phyloP scores from a whole-genome alignment of 148 eudicot species.

The Silene conica region DNA sequence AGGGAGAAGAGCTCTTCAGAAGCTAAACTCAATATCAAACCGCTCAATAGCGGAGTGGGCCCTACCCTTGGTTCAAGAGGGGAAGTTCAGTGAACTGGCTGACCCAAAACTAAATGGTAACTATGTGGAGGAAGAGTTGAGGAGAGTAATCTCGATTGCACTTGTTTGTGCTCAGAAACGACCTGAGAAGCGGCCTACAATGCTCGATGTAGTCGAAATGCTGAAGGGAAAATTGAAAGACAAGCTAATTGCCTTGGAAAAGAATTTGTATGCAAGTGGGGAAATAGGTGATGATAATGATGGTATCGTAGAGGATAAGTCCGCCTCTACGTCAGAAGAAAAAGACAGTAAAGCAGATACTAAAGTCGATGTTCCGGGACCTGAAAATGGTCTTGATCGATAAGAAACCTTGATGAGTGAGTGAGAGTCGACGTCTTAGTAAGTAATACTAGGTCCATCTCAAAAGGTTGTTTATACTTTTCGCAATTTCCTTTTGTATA shows the following conservation, averaged over 20 bases:
- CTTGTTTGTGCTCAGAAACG: constrained; percentile 56
- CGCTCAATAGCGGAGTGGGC: constrained; percentile 77
- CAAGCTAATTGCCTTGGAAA: constrained; percentile 45
- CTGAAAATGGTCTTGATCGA: constrained; percentile 17
- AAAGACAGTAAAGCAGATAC: constrained; percentile 22
- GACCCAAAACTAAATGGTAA: constrained; percentile 66
- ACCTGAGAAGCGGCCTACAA: constrained; percentile 81
- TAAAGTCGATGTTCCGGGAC: constrained; percentile 12
- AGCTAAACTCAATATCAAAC: constrained; percentile 30
- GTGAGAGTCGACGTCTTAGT: background rate
- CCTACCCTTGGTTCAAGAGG: constrained; percentile 56
- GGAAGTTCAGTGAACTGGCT: constrained; percentile 56
- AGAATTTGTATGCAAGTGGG: constrained; percentile 40
- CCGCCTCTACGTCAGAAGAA: constrained; percentile 36
- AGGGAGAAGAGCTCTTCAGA: constrained; percentile 75
- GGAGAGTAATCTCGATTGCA: constrained; percentile 48
- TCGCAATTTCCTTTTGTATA: background rate
- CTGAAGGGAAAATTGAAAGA: constrained; percentile 67
- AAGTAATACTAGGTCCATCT: constrained; percentile 1
- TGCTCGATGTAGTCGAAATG: constrained; percentile 70
- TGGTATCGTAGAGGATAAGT: constrained; percentile 18
- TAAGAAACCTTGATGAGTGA: background rate
- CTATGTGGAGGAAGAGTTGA: constrained; percentile 63
- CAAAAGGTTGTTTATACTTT: background rate
- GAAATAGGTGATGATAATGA: constrained; percentile 21